Base-by-base conservation (phyloP, 768 basidiomycete genomes). In the Xanthoconium stramineum region DNA sequence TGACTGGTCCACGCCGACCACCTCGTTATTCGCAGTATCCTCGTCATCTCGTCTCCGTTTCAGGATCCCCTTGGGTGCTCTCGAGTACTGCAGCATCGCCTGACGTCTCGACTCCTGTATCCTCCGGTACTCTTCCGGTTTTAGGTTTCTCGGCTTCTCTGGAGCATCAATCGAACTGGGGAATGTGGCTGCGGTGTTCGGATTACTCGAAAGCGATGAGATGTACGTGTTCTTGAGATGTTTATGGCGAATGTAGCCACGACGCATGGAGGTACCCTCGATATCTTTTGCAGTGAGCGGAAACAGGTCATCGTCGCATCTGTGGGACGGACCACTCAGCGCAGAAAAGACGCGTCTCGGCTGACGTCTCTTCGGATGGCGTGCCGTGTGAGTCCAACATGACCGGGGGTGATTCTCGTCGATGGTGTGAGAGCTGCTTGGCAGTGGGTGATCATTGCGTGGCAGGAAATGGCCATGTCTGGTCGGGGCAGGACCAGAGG, bases 171-270 rank as follows among this genome's bases (percentile, higher is more conserved):
- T 50, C 44, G 57, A 59, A 30, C 47, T 55, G 13, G 68, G 69
- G 28, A 59, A 60, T 5, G 51, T 32, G 40, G 38, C 45, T 13
- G 47, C 44, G 0, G 47, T 15, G 13, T 30, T 55, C 15, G 69
- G 64, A 45, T 57, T 39, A 19, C 47, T 52, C 10, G 60, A 61
- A 43, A 63, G 63, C 24, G 61, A 60, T 28, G 67, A 71, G 24
- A 71, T 71, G 38, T 59, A 59, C 14, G 60, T 54, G 43, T 73
- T 70, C 54, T 69, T 71, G 56, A 63, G n/a, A 15, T 69, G 60
- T 33, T 49, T 72, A 8, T 70, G 57, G 11, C 54, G 68, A 39
- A 69, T 57, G 50, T 67, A 68, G 24, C 61, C 61, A 6, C 65
- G 69, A 3, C 71, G 69, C 45, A 61, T 58, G 13, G 55, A 59